Evolutionary conservation across 768 basidiomycete species (phyloP).

Genomic region (Lentinula sp.): DNA sequence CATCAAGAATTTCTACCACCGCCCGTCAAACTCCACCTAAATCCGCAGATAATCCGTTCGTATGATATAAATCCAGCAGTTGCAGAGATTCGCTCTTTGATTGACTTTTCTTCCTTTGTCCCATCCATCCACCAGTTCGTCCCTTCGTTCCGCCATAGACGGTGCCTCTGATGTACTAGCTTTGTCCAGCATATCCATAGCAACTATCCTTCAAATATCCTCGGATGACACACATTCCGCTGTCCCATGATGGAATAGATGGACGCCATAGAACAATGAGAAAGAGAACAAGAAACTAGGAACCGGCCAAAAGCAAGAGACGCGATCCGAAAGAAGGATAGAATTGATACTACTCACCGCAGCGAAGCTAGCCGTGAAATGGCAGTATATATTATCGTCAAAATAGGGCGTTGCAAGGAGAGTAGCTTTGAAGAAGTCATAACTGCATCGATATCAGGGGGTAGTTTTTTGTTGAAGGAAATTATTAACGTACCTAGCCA

Average conservation of each 20-base stretch:
- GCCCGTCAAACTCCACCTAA: no score
- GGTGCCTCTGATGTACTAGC: no score
- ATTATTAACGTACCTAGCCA: conserved; percentile 63
- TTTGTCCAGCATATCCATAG: no score
- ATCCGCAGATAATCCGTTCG: background rate
- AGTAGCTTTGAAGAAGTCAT: conserved; percentile 89
- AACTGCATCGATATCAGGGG: conserved; percentile 32
- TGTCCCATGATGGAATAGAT: no score
- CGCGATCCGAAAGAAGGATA: background rate
- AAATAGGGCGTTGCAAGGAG: conserved; percentile 67
- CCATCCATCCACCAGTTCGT: no score
- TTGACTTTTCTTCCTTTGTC: no score
- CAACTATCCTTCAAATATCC: no score
- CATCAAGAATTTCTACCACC: background rate
- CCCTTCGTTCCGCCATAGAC: no score
- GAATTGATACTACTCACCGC: conserved; percentile 44
- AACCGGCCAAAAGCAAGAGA: background rate
- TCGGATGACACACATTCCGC: no score
- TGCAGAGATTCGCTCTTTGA: no score
- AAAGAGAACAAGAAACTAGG: background rate
- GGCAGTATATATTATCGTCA: conserved; percentile 75
- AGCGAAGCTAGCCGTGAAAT: conserved; percentile 83
- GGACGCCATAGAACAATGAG: no score
- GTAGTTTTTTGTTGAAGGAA: no score
- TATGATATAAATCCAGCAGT: background rate